Percentiles rank a stretch among this genome's conserved stretches.
These are phyloP conservation scores for Eremochloa ophiuroides DNA, from an alignment of 176 grass and related monocot species.

Conservation along the genomic window DNA sequence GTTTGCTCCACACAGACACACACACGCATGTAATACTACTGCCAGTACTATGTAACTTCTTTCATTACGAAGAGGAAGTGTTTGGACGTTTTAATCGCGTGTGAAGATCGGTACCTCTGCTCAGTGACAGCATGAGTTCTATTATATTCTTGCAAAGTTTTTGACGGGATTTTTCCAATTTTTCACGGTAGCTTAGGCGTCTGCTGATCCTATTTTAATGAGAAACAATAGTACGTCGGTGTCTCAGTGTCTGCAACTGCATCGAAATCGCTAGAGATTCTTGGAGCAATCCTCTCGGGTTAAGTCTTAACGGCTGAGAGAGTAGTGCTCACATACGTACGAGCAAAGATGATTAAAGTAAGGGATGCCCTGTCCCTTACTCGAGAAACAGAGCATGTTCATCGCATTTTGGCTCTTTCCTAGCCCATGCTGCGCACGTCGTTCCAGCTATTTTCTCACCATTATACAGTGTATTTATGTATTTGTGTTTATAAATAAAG, in stretches of 20 bases:
- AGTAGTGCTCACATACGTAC: too few relatives aligned
- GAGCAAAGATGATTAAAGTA: conserved; percentile 1
- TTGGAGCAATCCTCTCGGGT: background rate
- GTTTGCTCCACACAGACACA: background rate
- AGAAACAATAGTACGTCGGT: too few relatives aligned
- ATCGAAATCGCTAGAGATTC: background rate
- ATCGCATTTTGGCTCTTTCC: background rate
- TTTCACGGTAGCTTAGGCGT: too few relatives aligned
- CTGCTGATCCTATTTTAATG: too few relatives aligned
- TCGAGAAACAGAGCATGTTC: conserved; percentile 12
- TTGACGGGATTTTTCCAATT: too few relatives aligned
- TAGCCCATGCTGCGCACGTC: background rate
- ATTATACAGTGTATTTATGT: background rate
- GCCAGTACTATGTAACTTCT: background rate
- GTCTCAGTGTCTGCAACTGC: too few relatives aligned
- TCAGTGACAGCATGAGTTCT: too few relatives aligned
- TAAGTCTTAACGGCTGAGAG: background rate
- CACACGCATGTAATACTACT: background rate
- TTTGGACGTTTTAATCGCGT: background rate
- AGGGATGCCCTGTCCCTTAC: background rate
- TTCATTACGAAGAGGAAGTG: conserved; percentile 1
- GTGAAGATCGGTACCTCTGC: too few relatives aligned
- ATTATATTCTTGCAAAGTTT: too few relatives aligned
- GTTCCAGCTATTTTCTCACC: background rate
- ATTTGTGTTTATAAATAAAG: background rate